Conservation (phyloP, 148 eudicot genomes). For the Chenopodium berlandieri region DNA sequence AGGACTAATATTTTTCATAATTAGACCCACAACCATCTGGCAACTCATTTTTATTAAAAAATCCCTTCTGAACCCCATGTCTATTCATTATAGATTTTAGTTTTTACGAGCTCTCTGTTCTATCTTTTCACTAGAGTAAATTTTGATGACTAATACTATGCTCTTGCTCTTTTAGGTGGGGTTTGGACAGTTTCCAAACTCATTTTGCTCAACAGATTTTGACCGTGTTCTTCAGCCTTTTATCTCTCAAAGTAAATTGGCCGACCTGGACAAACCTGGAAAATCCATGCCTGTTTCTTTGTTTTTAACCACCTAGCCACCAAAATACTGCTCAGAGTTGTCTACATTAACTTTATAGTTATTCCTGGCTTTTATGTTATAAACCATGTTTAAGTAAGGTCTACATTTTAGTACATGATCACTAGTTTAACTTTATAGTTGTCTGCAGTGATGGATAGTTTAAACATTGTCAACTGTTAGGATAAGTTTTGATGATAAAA, state of each 20-base stretch:
- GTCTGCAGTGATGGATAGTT: background rate
- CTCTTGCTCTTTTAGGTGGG: background rate
- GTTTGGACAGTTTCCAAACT: background rate
- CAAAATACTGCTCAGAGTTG: background rate
- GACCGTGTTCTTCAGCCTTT: background rate
- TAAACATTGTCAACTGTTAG: background rate
- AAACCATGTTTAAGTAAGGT: background rate
- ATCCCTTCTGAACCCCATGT: background rate
- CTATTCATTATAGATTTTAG: background rate
- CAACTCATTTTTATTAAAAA: background rate
- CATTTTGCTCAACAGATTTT: background rate
- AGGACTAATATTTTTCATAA: background rate
- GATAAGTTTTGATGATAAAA: background rate
- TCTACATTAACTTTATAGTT: background rate
- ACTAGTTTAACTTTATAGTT: background rate
- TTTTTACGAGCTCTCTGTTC: background rate
- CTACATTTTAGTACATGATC: background rate
- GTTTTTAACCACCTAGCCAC: background rate
- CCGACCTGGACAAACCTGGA: background rate
- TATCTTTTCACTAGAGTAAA: background rate
- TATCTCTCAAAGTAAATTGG: background rate
- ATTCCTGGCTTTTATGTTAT: background rate
- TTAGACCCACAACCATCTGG: background rate
- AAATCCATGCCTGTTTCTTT: background rate
- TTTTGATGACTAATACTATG: no score